Base-by-base conservation (phyloP, 352 stramenopile genomes). In the Phytopythium chamaehyphon region DNA sequence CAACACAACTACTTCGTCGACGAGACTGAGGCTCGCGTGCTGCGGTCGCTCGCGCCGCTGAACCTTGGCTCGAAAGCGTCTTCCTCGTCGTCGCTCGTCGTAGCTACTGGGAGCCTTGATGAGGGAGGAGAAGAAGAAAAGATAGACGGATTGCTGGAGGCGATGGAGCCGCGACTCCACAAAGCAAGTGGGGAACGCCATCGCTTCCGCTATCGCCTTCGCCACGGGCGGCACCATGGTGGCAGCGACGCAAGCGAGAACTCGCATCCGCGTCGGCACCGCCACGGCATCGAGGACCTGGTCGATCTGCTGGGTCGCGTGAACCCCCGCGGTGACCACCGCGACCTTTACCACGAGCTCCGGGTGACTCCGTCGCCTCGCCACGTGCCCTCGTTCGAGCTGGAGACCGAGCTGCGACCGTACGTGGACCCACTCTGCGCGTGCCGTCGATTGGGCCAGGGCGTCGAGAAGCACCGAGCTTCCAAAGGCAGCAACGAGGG, bases 1-100 rank as follows among this genome's bases (percentile, higher is more conserved):
- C 36, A 49, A 5, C 35, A 59, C 16, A 64, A 57, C 21, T 79
- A 66, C 26, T 82, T 72, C 40, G 65, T 82, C 19, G 70, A 81
- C 23, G 64, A 69, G 19, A 58, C 62, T 5, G 62, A 60, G 21
- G 69, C 75, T 36, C 49, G 35, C 37, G 35, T 72, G 19, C 24
- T 48, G 19, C 42, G 24, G 22, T 15, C 15, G 12, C 18, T 35
- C 23, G 22, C 19, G 1, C 42, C 42, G 42, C 12, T 14, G 42
- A n/a, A 37, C 9, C 42, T 26, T 14, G 6, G 1, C 12, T 37
- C 23, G 11, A 22, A 1, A 10, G 22, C 22, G 42, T 36, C 42
- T 5, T 48, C 42, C 2, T 24, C 19, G 19, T 46, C 40, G 19
- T 46, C 40, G 3, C 40, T 46, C 10, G 40, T 23, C 1, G 18